A percentile compares a stretch with the other conserved stretches of the same genome.
These are phyloP conservation scores for Thelonectria rubi DNA, from an alignment of 2,329 filamentous ascomycete species.

Conservation along the genomic window DNA sequence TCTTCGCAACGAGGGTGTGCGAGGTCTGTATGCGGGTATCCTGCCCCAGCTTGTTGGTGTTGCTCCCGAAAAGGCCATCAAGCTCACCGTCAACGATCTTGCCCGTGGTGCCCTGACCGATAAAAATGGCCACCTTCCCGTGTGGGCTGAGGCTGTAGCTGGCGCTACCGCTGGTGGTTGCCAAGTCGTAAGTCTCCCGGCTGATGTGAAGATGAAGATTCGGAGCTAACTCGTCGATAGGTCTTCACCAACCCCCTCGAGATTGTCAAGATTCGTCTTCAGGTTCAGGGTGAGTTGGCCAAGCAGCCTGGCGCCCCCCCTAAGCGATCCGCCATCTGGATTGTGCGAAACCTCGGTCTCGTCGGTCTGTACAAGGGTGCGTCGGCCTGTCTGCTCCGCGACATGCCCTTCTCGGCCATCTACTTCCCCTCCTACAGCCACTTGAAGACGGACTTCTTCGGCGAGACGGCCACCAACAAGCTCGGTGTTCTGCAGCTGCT, in stretches of 20 bases:
- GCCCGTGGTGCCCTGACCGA: conserved; percentile 81
- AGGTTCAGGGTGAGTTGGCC: conserved; percentile 94
- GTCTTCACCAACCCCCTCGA: conserved; percentile 98
- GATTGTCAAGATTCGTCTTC: conserved; percentile 98
- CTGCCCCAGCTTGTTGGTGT: conserved; percentile 95
- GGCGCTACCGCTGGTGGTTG: conserved; percentile 91
- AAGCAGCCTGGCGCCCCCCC: conserved; percentile 85
- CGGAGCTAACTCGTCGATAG: conserved; percentile 52
- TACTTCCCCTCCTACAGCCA: conserved; percentile 98
- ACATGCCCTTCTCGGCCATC: conserved; percentile 97
- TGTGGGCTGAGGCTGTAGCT: conserved; percentile 79
- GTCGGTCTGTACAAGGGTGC: conserved; percentile 97
- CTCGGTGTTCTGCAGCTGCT: conserved; percentile 91
- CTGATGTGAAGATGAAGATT: neutral
- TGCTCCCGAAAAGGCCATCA: conserved; percentile 99
- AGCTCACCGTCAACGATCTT: conserved; percentile 96
- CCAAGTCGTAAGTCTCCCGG: conserved; percentile 80
- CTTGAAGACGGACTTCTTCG: conserved; percentile 92
- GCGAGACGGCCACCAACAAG: conserved; percentile 86
- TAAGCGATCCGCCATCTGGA: conserved; percentile 96
- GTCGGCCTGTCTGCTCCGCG: conserved; percentile 90
- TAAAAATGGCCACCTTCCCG: conserved; percentile 77
- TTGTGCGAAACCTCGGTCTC: conserved; percentile 92
- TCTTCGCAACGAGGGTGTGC: conserved; percentile 88
- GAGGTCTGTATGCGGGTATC: conserved; percentile 92